phyloP scores from a whole-genome alignment of 116 monocot species.

The Iris pallida region DNA sequence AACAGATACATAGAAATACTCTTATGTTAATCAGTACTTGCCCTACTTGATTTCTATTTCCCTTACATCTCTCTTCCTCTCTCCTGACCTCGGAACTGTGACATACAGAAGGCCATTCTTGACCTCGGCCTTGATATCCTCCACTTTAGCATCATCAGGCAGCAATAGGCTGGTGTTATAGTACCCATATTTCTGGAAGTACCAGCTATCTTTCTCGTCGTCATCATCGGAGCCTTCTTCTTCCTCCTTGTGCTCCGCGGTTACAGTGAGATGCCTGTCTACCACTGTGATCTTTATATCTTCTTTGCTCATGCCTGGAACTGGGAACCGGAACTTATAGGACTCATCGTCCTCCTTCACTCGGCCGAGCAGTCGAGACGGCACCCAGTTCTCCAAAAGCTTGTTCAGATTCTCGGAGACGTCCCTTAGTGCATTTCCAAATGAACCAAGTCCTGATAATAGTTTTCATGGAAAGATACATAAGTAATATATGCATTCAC shows the following conservation, averaged over 20 bases:
- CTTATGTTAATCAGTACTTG: too few relatives aligned
- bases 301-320: slow-evolving; percentile 40
- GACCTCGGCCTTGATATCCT: slow-evolving; percentile 40
- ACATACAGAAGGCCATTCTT: slow-evolving; percentile 31
- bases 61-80: slow-evolving; percentile 19
- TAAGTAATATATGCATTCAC: too few relatives aligned
- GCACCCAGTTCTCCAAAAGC: slow-evolving; percentile 14
- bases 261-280: slow-evolving; percentile 25
- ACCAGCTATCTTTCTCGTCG: slow-evolving; percentile 2
- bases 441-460: slow-evolving; percentile 15
- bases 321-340: slow-evolving; percentile 36
- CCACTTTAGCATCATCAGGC: slow-evolving; percentile 33
- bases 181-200: slow-evolving; percentile 9
- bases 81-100: slow-evolving; percentile 22
- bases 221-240: slow-evolving; percentile 19
- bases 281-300: slow-evolving; percentile 33
- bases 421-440: slow-evolving; percentile 14
- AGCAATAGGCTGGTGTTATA: slow-evolving; percentile 27
- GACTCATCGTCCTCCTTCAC: slow-evolving; percentile 28
- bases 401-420: slow-evolving; percentile 17
- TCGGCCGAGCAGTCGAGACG: slow-evolving; percentile 17
- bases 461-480: too few relatives aligned
- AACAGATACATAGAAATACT: too few relatives aligned
- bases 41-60: slow-evolving; percentile 21
- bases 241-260: slow-evolving; percentile 27